Evolutionary conservation across 805 yeast species (phyloP), one percentile per base, ranked within the genome.

Genomic region (Saccharomyces cerevisiae): DNA sequence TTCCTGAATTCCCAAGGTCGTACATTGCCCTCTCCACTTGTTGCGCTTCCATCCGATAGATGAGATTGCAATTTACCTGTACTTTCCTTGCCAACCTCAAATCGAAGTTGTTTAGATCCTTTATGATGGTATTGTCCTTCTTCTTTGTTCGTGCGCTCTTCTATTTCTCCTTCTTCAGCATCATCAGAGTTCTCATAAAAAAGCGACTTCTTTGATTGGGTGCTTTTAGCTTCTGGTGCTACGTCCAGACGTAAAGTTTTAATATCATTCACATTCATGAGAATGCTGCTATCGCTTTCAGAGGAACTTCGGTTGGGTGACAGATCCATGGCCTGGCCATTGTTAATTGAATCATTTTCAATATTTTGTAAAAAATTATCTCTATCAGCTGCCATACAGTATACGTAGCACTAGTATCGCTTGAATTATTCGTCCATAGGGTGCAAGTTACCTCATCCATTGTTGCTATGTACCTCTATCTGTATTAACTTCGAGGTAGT

Each of bases 1-100:
- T 55, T 58, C 27, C 58, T 59, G 49, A 68, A 63, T 32, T 67
- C 67, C 71, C 71, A 67, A 11, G 62, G 56, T 51, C 56, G 52
- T 22, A 51, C 21, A 24, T 27, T 26, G 14, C 31, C 17, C 13
- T 52, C 57, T 13, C 53, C 60, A 28, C 55, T 55, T 28, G 50
- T 53, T 14, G 17, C 50, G 9, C 26, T 43, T 26, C 57, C 58
- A 27, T 46, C 49, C 46, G 50, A 50, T 17, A 49, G 47, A 8
- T 17, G 21, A 8, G 22, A 28, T 28, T 31, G 22, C n/a, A 21
- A 14, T 14, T 22, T 24, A 32, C 28, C 41, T 47, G 41, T 36
- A 22, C 5, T 30, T 17, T 11, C 43, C 29, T 31, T 46, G 21
- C 43, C 43, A n/a, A 11, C 17, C 28, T 56, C 50, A 26, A 57